Evolutionary conservation across 305 asterid genomes (phyloP).

Genomic region (Caryopteris hybrid): DNA sequence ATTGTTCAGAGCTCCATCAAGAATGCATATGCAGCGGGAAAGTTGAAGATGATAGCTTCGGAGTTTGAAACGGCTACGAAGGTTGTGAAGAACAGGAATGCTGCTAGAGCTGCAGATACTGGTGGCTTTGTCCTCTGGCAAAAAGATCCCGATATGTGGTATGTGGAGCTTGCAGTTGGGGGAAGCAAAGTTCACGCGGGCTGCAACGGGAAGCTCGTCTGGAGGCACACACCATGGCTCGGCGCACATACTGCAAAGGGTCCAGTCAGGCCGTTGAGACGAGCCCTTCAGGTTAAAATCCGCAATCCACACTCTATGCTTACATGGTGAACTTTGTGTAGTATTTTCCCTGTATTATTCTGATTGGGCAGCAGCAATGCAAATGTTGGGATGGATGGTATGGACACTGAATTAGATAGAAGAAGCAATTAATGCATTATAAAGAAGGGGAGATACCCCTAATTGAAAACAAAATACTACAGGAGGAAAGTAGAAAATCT

Average conservation of each 20-base stretch:
- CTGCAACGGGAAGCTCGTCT: constrained; percentile 81
- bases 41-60: constrained; percentile 73
- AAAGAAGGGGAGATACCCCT: too few species aligned
- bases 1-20: constrained; percentile 54
- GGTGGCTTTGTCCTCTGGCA: constrained; percentile 94
- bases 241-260: constrained; percentile 87
- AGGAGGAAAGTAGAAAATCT: too few species aligned
- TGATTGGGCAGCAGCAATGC: too few species aligned
- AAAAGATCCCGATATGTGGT: constrained; percentile 89
- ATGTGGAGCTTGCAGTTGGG: constrained; percentile 85
- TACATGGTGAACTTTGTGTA: too few species aligned
- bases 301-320: too few species aligned
- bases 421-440: too few species aligned
- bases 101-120: constrained; percentile 59
- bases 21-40: constrained; percentile 86
- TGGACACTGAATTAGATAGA: too few species aligned
- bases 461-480: too few species aligned
- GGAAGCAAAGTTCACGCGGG: constrained; percentile 91
- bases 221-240: constrained; percentile 95
- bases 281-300: constrained; percentile 96
- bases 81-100: constrained; percentile 69
- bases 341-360: too few species aligned
- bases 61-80: constrained; percentile 79
- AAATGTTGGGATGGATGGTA: too few species aligned
- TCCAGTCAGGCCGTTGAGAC: constrained; percentile 80